Percentiles rank a stretch among this genome's conserved stretches.
These are phyloP conservation scores for Yarrowia sp. DNA, from an alignment of 805 yeast genomes.

Conservation along the genomic window DNA sequence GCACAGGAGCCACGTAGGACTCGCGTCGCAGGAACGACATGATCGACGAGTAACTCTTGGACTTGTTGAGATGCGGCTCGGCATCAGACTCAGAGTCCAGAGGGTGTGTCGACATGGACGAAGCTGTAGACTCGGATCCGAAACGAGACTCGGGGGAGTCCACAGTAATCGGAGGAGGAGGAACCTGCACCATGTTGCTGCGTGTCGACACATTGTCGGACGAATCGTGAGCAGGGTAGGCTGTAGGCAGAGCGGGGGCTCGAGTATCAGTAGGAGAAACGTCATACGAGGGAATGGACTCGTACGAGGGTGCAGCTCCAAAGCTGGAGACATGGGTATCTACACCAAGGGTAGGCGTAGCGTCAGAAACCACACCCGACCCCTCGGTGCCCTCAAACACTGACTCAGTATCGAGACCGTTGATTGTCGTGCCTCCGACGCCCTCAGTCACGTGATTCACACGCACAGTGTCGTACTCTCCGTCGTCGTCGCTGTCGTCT, in stretches of 20 bases:
- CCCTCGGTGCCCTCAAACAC: neutral
- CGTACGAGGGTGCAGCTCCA: constrained; percentile 10
- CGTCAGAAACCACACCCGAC: no score
- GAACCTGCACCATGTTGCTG: constrained; percentile 7
- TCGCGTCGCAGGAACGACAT: constrained; percentile 26
- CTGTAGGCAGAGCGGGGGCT: constrained; percentile 7
- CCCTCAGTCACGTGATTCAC: constrained; percentile 11
- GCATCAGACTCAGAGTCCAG: constrained; percentile 32
- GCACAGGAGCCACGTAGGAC: constrained; percentile 19
- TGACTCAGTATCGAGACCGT: constrained; percentile 13
- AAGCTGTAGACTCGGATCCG: constrained; percentile 6
- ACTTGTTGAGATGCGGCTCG: constrained; percentile 20
- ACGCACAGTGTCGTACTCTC: constrained; percentile 11
- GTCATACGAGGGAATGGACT: constrained; percentile 12
- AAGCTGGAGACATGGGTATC: neutral
- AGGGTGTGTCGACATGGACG: constrained; percentile 10
- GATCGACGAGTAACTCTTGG: constrained; percentile 36
- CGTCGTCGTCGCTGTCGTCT: neutral
- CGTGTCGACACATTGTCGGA: constrained; percentile 11
- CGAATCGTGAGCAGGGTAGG: constrained; percentile 12
- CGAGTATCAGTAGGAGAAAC: constrained; percentile 16
- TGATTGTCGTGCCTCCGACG: constrained; percentile 7
- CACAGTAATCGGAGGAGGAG: constrained; percentile 17
- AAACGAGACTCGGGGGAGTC: constrained; percentile 28
- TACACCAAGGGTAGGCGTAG: neutral